Percentiles rank a stretch among this genome's conserved stretches.
phyloP scores from a whole-genome alignment of 805 yeast species.

The Lipomyces yamadae region DNA sequence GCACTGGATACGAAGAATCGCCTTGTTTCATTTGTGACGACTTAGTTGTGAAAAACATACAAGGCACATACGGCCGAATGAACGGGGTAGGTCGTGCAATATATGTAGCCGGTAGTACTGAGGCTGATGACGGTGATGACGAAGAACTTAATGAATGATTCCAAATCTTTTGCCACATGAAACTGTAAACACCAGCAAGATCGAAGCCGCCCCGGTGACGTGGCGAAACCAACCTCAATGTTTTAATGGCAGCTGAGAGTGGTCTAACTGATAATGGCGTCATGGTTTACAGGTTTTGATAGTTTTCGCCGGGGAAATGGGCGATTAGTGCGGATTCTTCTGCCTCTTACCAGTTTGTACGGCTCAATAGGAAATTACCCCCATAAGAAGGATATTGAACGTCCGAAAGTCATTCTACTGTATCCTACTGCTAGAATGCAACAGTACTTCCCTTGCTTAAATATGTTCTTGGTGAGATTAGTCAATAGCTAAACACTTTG shows the following conservation, averaged over 20 bases:
- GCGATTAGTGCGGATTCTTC: background rate
- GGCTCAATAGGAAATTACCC: no score
- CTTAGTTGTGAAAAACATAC: background rate
- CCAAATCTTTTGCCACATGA: background rate
- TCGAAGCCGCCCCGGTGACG: background rate
- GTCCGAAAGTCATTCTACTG: no score
- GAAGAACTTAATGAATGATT: background rate
- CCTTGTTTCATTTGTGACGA: constrained; percentile 12
- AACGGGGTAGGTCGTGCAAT: background rate
- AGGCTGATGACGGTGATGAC: background rate
- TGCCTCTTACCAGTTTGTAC: no score
- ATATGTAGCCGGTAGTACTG: background rate
- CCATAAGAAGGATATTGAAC: no score
- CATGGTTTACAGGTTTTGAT: background rate
- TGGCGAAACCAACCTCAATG: background rate
- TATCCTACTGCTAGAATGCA: no score
- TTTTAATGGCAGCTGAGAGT: background rate
- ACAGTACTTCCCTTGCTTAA: no score
- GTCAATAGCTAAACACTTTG: no score
- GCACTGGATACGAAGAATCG: constrained; percentile 20
- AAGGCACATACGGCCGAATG: background rate
- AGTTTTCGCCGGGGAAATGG: background rate
- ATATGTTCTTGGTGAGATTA: no score
- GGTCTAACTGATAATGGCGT: background rate
- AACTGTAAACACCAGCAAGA: no score